Base-by-base conservation (phyloP, 2,329 filamentous ascomycete genomes). In the Scedosporium minutisporum region DNA sequence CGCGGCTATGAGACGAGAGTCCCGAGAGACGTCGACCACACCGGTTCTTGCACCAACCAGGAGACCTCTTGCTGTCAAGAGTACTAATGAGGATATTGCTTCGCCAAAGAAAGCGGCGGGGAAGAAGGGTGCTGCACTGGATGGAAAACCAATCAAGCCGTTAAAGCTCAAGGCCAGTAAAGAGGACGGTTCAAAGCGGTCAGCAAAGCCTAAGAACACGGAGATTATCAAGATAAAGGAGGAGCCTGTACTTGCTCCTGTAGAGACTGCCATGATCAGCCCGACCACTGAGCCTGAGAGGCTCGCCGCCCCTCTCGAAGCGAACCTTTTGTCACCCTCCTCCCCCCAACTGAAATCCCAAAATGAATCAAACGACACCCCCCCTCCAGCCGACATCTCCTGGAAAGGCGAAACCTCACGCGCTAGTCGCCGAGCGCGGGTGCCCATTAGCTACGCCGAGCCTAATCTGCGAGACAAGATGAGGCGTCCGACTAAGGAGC, bases 391-490 rank as follows among this genome's bases (percentile, higher is more conserved):
- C 16, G 82, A 87, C 66, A 80, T 87, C 42, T 82, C 80, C 6
- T 76, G 74, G 6, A 78, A 73, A 42, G 80, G 82, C 59, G 82
- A 88, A 67, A 82, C 82, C 29, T 79, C 83, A 29, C 82, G 90
- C 55, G 83, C 84, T 23, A 88, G 86, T 67, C 80, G 90, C 66
- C 83, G 90, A 66, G 84, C 85, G 58, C 81, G 88, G 68, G 77
- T 84, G 10, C 80, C 86, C 59, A 83, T 95, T 65, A 93, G 89
- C 76, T 95, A 95, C 72, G 88, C 89, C 10, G 89, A 93, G 72
- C 90, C 90, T 1, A 93, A 89, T 69, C 78, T 95, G 51, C 82
- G 88, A 65, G 88, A 87, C 70, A 95, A 95, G 76, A 93, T 95
- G 90, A 83, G 90, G 64, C 83, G 90, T 64, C 89, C 90, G 23